phyloP scores from a whole-genome alignment of 106 monocot genomes.

The Gastrodia elata region DNA sequence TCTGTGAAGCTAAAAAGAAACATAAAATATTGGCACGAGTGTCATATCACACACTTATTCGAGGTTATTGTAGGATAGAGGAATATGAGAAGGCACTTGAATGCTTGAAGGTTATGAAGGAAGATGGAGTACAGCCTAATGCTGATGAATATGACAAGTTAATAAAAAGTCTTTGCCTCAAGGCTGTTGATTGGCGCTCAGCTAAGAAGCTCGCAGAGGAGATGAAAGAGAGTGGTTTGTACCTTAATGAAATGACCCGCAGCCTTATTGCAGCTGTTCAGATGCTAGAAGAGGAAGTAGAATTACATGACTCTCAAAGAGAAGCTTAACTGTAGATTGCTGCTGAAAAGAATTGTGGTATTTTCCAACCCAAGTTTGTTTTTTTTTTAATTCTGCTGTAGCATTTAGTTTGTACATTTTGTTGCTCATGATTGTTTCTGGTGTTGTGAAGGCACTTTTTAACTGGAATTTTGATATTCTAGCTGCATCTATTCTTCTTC shows the following conservation, averaged over 20 bases:
- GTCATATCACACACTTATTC: slow-evolving; percentile 70
- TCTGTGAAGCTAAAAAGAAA: slow-evolving; percentile 56
- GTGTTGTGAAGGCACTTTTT: neutral
- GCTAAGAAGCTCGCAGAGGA: slow-evolving; percentile 76
- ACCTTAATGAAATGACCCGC: slow-evolving; percentile 40
- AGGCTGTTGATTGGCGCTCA: slow-evolving; percentile 71
- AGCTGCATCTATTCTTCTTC: neutral
- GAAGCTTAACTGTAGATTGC: slow-evolving; percentile 19
- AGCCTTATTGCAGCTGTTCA: slow-evolving; percentile 68
- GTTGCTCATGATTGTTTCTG: neutral
- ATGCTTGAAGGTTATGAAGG: slow-evolving; percentile 69
- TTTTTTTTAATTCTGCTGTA: neutral
- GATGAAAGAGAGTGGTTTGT: slow-evolving; percentile 60
- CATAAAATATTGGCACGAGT: slow-evolving; percentile 55
- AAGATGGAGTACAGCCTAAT: slow-evolving; percentile 59
- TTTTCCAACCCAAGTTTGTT: neutral
- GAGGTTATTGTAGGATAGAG: slow-evolving; percentile 80
- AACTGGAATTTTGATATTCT: neutral
- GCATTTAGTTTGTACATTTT: neutral
- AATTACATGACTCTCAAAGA: neutral
- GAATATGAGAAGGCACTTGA: slow-evolving; percentile 71
- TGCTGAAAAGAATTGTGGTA: neutral
- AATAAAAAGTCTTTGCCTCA: slow-evolving; percentile 66
- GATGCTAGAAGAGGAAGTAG: slow-evolving; percentile 62
- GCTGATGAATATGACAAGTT: slow-evolving; percentile 77